phyloP scores from a whole-genome alignment of 768 basidiomycete species.

The Suillus occidentalis region DNA sequence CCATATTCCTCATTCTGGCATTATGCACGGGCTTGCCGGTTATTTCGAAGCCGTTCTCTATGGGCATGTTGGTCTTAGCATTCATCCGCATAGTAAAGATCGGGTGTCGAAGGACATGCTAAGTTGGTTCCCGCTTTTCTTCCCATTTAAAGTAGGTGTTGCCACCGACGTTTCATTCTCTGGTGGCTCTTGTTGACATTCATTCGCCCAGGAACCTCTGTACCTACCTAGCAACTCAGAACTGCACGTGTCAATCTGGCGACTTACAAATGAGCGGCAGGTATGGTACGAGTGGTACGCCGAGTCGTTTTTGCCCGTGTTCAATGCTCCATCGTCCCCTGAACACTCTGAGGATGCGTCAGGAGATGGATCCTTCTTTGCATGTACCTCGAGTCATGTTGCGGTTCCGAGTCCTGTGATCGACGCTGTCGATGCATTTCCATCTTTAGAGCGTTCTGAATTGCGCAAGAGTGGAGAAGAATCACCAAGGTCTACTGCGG shows the following conservation, averaged over 20 bases:
- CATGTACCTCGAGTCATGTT: conserved; percentile 29
- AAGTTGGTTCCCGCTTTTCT: conserved; percentile 98
- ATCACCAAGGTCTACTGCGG: conserved; percentile 29
- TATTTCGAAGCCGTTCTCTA: conserved; percentile 97
- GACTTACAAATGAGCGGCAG: conserved; percentile 81
- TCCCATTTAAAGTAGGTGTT: conserved; percentile 79
- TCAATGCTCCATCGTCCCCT: conserved; percentile 30
- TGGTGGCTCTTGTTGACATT: background rate
- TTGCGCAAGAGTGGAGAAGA: conserved; percentile 12
- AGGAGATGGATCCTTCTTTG: conserved; percentile 22
- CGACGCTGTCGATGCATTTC: conserved; percentile 57
- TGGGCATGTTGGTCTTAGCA: conserved; percentile 85
- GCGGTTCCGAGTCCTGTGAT: conserved; percentile 67
- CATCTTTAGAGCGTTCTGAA: conserved; percentile 18
- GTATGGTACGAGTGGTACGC: conserved; percentile 99
- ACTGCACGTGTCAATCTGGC: conserved; percentile 91
- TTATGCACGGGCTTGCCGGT: conserved; percentile 91
- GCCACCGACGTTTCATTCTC: conserved; percentile 10
- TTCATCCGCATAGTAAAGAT: conserved; percentile 88
- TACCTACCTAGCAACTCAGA: conserved; percentile 93
- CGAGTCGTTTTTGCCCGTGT: conserved; percentile 81
- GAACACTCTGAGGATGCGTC: conserved; percentile 20
- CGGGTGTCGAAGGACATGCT: conserved; percentile 93
- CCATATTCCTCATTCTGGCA: conserved; percentile 92
- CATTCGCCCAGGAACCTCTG: conserved; percentile 70